Base-by-base conservation (phyloP, 768 basidiomycete genomes). In the Kwoniella mangroviensis region DNA sequence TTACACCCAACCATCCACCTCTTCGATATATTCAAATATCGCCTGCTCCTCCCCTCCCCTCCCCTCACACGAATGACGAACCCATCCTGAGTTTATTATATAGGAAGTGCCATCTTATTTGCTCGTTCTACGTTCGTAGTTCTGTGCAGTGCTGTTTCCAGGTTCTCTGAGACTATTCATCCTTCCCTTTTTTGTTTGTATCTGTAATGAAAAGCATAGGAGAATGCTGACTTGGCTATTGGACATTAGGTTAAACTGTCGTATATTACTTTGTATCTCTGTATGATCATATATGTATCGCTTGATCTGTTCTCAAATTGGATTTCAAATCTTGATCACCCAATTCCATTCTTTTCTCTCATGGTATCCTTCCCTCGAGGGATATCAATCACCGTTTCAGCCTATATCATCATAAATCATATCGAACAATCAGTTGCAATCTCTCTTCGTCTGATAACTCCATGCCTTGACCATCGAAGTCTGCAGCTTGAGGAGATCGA, bases 1-100 rank as follows among this genome's bases (percentile, higher is more conserved):
- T 34, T 34, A 34, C 34, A 34, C 34, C 34, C 34, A 34, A 34
- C 9, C 34, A 7, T 34, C 12, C 22, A 22, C 45, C 42, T 42
- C 19, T n/a, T 61, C 59, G 17, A 61, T 21, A 12, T 21, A 2
- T 7, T 6, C 40, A 11, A 26, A 13, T 59, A n/a, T 34, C 34
- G 34, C 34, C 34, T 34, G 34, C 19, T 34, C 10, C 41, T 26
- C 42, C 19, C 62, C 45, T 28, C 11, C 10, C 65, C 41, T n/a
- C 59, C 52, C 22, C 5, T 13, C 26, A 11, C 24, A 68, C 59
- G 59, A 53, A 68, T 68, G 67, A 68, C 59, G 67, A 68, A 61
- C 59, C 59, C 60, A 68, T 68, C 67, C 67, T 68, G 67, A 68
- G 67, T 68, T 55, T 66, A 68, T 68, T 68, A 68, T 68, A 68